These are phyloP conservation scores for Haplosporangium gracile DNA, from an alignment of 192 early-diverging fungal genomes.

Conservation along the genomic window DNA sequence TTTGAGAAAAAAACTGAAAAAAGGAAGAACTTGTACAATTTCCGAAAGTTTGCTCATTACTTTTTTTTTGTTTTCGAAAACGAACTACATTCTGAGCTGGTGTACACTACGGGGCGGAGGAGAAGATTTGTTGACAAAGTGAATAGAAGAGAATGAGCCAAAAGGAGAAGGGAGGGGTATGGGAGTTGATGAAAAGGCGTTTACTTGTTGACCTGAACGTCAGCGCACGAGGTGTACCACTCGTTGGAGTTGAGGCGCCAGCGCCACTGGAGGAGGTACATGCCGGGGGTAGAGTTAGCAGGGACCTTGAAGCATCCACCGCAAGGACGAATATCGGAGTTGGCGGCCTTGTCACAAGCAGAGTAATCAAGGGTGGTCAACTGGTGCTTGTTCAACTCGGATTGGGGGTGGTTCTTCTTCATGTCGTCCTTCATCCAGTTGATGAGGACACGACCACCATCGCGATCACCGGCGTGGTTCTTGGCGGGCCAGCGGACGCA, in stretches of 20 bases:
- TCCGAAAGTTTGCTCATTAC: not conserved
- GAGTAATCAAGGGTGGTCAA: conserved; percentile 31
- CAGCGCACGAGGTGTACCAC: conserved; percentile 47
- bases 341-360: conserved; percentile 37
- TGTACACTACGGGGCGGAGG: not conserved
- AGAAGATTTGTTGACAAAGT: not conserved
- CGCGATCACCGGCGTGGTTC: conserved; percentile 45
- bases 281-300: conserved; percentile 5
- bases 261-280: conserved; percentile 49
- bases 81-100: not conserved
- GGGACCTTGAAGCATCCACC: conserved; percentile 48
- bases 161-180: not conserved
- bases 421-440: conserved; percentile 14
- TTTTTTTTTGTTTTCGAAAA: not conserved
- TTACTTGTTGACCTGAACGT: conserved; percentile 17
- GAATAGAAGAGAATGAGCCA: not conserved
- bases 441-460: conserved; percentile 16
- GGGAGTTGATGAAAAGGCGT: not conserved
- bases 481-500: conserved; percentile 57
- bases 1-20: not conserved
- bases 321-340: conserved; percentile 51
- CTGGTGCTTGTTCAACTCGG: conserved; percentile 23
- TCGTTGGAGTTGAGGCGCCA: conserved; percentile 40
- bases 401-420: conserved; percentile 32
- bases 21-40: not conserved